Evolutionary conservation across 83 land plant genomes (phyloP).

Genomic region (Picea abies): DNA sequence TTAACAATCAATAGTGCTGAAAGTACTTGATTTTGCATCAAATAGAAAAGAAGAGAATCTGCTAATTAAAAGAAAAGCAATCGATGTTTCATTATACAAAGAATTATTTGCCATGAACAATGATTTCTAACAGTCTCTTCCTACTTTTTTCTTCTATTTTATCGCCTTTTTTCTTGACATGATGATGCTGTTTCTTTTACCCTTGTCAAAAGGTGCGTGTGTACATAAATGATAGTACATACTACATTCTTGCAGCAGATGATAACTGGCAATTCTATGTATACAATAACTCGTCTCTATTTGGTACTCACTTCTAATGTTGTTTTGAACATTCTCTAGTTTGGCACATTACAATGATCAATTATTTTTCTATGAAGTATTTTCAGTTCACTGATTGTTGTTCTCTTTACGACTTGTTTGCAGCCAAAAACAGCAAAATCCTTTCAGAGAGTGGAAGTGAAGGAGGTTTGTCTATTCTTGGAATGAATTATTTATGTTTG

Average conservation of each 20-base stretch:
- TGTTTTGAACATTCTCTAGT: neutral
- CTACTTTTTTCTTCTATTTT: neutral
- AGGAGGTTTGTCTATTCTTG: slow-evolving; percentile 18
- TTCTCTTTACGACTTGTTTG: neutral
- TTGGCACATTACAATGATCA: neutral
- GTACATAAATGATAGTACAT: neutral
- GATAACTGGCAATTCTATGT: too few species aligned
- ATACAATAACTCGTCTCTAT: too few species aligned
- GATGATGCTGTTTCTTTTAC: neutral
- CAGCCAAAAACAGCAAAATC: slow-evolving; percentile 54
- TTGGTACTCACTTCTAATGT: neutral
- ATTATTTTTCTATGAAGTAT: neutral
- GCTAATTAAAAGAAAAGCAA: neutral
- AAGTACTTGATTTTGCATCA: too few species aligned
- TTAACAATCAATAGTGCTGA: too few species aligned
- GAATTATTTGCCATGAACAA: too few species aligned
- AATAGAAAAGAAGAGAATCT: too few species aligned
- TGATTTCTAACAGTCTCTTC: too few species aligned
- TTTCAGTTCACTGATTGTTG: neutral
- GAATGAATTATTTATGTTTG: neutral
- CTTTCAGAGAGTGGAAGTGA: slow-evolving; percentile 54
- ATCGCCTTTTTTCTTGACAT: neutral
- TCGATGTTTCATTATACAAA: neutral
- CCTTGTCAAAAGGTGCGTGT: neutral
- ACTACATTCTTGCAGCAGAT: too few species aligned